Conservation (phyloP, 352 stramenopile species). For the Stramenopiles sp. region DNA sequence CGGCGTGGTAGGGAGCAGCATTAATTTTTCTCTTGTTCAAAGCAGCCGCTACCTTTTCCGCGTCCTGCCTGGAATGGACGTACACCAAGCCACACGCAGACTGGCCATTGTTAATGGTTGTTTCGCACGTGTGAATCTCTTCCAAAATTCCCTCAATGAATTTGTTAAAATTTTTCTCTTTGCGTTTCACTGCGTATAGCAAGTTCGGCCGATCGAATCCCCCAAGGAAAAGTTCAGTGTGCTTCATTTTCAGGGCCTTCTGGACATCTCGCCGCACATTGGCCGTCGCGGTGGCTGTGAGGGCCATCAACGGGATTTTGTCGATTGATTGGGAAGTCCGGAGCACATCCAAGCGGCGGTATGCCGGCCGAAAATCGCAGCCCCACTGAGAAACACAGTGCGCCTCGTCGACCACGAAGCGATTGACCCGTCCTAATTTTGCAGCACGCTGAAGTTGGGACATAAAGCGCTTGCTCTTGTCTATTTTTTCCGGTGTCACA, state of each 20-base stretch:
- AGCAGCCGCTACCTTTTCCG: slow-evolving; percentile 50
- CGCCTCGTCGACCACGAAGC: slow-evolving; percentile 78
- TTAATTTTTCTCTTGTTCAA: slow-evolving; percentile 39
- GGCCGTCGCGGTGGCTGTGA: slow-evolving; percentile 60
- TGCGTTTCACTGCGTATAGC: slow-evolving; percentile 50
- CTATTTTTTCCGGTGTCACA: slow-evolving; percentile 74
- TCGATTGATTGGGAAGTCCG: not conserved
- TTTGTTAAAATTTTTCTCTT: slow-evolving; percentile 26
- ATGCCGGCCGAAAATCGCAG: slow-evolving; percentile 39
- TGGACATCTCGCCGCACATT: slow-evolving; percentile 47
- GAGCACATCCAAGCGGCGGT: not conserved
- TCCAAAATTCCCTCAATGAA: slow-evolving; percentile 39
- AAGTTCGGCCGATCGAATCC: slow-evolving; percentile 71
- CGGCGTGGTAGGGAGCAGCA: slow-evolving; percentile 65
- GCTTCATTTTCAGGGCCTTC: slow-evolving; percentile 40
- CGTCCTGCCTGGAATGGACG: slow-evolving; percentile 68
- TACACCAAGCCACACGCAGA: slow-evolving; percentile 66
- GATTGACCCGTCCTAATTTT: slow-evolving; percentile 41
- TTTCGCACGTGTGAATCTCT: slow-evolving; percentile 39
- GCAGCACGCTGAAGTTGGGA: slow-evolving; percentile 60
- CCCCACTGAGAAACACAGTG: slow-evolving; percentile 59
- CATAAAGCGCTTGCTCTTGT: slow-evolving; percentile 60
- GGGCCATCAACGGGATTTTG: slow-evolving; percentile 54
- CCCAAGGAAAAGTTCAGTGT: slow-evolving; percentile 57
- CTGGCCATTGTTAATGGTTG: slow-evolving; percentile 19